A percentile compares a stretch with the other conserved stretches of the same genome.
These are phyloP conservation scores for Neurospora sp. DNA, from an alignment of 2,329 filamentous ascomycete genomes.

Conservation along the genomic window DNA sequence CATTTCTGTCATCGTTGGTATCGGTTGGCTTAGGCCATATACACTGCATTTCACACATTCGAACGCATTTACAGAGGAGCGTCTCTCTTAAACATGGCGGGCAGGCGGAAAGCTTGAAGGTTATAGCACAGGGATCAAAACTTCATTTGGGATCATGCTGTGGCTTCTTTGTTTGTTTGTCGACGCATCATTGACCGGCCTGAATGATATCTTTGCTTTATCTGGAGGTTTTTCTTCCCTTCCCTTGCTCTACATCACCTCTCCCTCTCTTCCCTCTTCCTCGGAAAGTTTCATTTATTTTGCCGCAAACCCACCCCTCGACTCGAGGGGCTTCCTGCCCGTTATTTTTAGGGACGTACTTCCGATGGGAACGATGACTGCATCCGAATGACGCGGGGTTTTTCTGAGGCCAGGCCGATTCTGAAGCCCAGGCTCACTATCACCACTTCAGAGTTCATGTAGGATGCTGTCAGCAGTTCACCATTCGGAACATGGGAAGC, in stretches of 20 bases:
- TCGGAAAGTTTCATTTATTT: not conserved
- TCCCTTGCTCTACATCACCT: not conserved
- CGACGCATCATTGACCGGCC: slow-evolving; percentile 2
- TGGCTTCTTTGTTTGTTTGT: slow-evolving; percentile 2
- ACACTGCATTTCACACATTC: slow-evolving; percentile 5
- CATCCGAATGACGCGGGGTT: not conserved
- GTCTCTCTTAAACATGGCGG: slow-evolving; percentile 3
- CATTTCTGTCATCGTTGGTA: not conserved
- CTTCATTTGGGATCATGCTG: not conserved
- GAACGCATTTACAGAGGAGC: slow-evolving; percentile 9
- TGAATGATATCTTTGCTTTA: slow-evolving; percentile 2
- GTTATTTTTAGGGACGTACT: not conserved
- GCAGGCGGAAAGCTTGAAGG: slow-evolving; percentile 1
- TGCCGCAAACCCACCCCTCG: not conserved
- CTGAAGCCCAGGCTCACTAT: not conserved
- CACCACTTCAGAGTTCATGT: not conserved
- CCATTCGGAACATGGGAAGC: not conserved
- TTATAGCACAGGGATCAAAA: slow-evolving; percentile 2
- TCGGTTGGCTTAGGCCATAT: not conserved
- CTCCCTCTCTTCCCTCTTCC: not conserved
- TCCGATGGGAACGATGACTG: not conserved
- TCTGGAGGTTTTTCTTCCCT: not conserved
- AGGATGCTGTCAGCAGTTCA: not conserved
- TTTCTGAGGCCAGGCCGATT: not conserved
- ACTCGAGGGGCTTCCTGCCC: not conserved